Conservation (phyloP, 2,329 filamentous ascomycete genomes). For the Fusarium torulosum region DNA sequence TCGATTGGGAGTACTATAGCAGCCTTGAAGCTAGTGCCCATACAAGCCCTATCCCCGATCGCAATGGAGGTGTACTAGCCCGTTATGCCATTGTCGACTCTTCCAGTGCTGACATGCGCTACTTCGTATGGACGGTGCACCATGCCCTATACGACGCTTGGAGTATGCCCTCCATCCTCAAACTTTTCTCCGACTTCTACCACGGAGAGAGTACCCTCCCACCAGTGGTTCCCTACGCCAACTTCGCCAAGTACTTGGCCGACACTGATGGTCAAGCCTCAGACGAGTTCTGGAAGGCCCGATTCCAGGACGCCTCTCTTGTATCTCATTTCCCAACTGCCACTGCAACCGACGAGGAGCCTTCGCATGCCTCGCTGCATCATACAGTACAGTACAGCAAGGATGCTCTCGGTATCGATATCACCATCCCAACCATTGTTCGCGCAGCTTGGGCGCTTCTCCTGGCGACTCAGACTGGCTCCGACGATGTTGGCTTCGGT, state of each 20-base stretch:
- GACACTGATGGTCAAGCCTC: slow-evolving; percentile 15
- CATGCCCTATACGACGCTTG: slow-evolving; percentile 44
- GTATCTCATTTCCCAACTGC: slow-evolving; percentile 29
- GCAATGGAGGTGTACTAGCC: slow-evolving; percentile 29
- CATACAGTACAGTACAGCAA: slow-evolving; percentile 7
- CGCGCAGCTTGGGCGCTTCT: slow-evolving; percentile 38
- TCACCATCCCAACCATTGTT: slow-evolving; percentile 24
- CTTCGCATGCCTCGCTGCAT: background rate
- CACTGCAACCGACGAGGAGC: background rate
- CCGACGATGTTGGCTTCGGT: slow-evolving; percentile 36
- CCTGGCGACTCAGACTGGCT: slow-evolving; percentile 16
- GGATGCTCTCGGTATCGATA: background rate
- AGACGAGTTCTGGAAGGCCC: slow-evolving; percentile 29
- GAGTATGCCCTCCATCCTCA: slow-evolving; percentile 39
- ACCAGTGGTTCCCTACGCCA: slow-evolving; percentile 10
- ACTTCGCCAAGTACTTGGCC: slow-evolving; percentile 34
- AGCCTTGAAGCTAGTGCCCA: slow-evolving; percentile 6
- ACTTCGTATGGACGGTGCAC: slow-evolving; percentile 40
- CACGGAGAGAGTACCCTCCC: background rate
- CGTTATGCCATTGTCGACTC: slow-evolving; percentile 22
- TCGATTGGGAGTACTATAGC: slow-evolving; percentile 22
- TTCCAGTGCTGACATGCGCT: background rate
- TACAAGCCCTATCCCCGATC: background rate
- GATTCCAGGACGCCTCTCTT: background rate
- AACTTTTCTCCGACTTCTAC: slow-evolving; percentile 23